phyloP scores from a whole-genome alignment of 2,329 filamentous ascomycete genomes.

The Diplodia intermedia region DNA sequence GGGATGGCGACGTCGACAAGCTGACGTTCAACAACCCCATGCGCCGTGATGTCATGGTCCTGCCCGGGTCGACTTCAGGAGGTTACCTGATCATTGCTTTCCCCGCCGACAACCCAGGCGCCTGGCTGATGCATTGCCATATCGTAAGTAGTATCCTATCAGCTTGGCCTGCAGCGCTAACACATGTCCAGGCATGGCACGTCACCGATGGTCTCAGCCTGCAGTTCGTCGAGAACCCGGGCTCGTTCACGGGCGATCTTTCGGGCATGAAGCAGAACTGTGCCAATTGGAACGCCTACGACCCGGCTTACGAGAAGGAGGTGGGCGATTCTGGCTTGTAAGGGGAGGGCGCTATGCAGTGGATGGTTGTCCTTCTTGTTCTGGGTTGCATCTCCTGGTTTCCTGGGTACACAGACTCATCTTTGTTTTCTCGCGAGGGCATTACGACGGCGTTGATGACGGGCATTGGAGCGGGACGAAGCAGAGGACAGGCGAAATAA shows the following conservation, averaged over 20 bases:
- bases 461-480: background rate
- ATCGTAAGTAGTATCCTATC: constrained; percentile 22
- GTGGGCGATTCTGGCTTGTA: constrained; percentile 31
- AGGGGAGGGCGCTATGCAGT: background rate
- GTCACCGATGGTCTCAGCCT: constrained; percentile 54
- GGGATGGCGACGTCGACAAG: constrained; percentile 43
- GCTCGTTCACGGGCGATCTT: constrained; percentile 37
- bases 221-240: constrained; percentile 59
- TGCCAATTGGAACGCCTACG: constrained; percentile 44
- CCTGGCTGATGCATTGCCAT: constrained; percentile 40
- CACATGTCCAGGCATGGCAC: constrained; percentile 40
- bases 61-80: constrained; percentile 40
- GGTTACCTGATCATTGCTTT: constrained; percentile 61
- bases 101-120: constrained; percentile 60
- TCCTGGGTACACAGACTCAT: too few species aligned
- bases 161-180: background rate
- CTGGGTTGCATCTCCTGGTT: too few species aligned
- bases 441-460: constrained; percentile 4
- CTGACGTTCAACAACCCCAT: constrained; percentile 50
- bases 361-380: too few species aligned
- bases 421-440: background rate
- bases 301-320: constrained; percentile 10
- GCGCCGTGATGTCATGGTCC: constrained; percentile 48
- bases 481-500: background rate
- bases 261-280: constrained; percentile 42